These are phyloP conservation scores for Phytophthora sansomeana DNA, from an alignment of 352 stramenopile species.

Conservation along the genomic window DNA sequence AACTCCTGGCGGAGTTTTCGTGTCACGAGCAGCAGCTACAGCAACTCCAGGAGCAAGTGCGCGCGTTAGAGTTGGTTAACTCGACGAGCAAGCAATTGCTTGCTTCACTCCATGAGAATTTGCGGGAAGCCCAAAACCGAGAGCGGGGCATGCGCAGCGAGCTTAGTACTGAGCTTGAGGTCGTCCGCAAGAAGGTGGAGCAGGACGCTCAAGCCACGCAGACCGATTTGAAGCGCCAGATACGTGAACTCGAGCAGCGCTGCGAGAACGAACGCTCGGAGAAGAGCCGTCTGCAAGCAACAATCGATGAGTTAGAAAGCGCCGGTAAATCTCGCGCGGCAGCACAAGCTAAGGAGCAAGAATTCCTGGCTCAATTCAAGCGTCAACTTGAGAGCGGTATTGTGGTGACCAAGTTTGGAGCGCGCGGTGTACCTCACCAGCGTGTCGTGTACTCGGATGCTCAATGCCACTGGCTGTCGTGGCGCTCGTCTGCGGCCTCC, in stretches of 20 bases:
- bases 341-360: conserved; percentile 45
- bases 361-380: conserved; percentile 66
- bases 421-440: conserved; percentile 51
- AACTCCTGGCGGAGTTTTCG: conserved; percentile 53
- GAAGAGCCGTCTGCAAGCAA: conserved; percentile 40
- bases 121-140: conserved; percentile 27
- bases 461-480: conserved; percentile 68
- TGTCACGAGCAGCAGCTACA: conserved; percentile 52
- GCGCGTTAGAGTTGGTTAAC: conserved; percentile 41
- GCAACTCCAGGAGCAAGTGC: conserved; percentile 47
- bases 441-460: conserved; percentile 67
- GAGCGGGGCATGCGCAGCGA: conserved; percentile 33
- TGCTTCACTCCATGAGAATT: conserved; percentile 41
- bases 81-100: conserved; percentile 37
- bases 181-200: conserved; percentile 24
- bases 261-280: conserved; percentile 33
- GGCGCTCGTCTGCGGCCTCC: conserved; percentile 44
- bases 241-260: conserved; percentile 31
- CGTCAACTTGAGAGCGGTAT: conserved; percentile 58
- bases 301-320: conserved; percentile 46
- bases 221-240: conserved; percentile 32
- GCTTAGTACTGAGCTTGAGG: conserved; percentile 35
- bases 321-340: conserved; percentile 34
- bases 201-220: conserved; percentile 23
- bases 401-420: conserved; percentile 63